Evolutionary conservation across 306 rosid genomes (phyloP), one percentile per base, ranked within the genome.

Genomic region (Rosa persica): DNA sequence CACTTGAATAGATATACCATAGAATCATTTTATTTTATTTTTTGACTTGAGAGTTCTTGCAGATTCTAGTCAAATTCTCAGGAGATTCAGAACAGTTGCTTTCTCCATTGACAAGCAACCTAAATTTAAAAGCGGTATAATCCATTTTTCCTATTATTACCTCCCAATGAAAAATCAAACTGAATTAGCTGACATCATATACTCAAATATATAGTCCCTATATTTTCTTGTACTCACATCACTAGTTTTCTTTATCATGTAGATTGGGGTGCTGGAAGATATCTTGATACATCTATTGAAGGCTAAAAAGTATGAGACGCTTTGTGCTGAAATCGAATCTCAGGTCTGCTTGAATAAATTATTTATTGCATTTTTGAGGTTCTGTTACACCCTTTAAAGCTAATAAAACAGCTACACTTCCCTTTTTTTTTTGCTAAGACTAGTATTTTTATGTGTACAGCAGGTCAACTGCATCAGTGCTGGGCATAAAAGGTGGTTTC

Each of bases 221-320:
- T 73, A 40, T 42, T 83, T 38, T 47, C 11, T 34, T 75, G 80
- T 42, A 58, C 67, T 73, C 12, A 48, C 71, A 19, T 57, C 15
- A 19, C 25, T 49, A 20, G 48, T 76, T 78, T 84, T 11, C 67
- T 57, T 72, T 77, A 66, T 66, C 54, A 23, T 65, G 64, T 74
- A 96, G 99, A 87, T 96, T 75, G 83, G 83, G 72, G 80, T 30
- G 79, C 81, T 96, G 77, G 97, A 90, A 82, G 98, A 91, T 84
- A 66, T 81, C 73, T 83, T 89, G 89, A 85, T 69, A 80, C 86
- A 73, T 79, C 86, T 80, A 61, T 78, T 78, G 88, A 89, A 88
- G 80, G 79, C 84, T 84, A 90, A 83, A 83, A 88, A 88, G 82
- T 82, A 76, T 51, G 92, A 88, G 82, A 78, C 78, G 47, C 80